Evolutionary conservation across 2,329 filamentous ascomycete genomes (phyloP), one percentile per base, ranked within the genome.

Genomic region (Lasiodiplodia hormozganensis): DNA sequence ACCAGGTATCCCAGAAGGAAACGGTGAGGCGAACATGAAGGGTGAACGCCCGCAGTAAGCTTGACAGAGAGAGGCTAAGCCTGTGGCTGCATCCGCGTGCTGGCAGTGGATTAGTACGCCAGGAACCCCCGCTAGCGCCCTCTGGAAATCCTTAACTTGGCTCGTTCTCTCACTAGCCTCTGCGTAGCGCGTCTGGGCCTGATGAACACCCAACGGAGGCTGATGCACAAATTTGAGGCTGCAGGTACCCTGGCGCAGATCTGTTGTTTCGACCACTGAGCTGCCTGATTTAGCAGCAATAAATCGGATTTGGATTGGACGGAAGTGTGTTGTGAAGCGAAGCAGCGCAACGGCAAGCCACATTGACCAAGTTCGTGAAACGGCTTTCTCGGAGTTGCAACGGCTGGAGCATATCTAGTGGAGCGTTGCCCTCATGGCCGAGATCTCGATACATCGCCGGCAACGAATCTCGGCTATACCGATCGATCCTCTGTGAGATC

Each of bases 1-100:
- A 65, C 31, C 51, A 52, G 21, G 34, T 12, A 56, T 56, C 49
- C 62, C 21, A 23, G 36, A 21, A 40, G 38, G 62, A 43, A 65
- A 65, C 34, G 36, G 62, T 56, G 38, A 65, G 62, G 62, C 62
- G 62, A 43, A n/a, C 34, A 49, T 49, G 58, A 28, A 51, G 38
- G 58, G n/a, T 25, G 18, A 49, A 10, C 34, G 23, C n/a, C 31
- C 10, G 38, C 21, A 14, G 38, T n/a, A 60, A 14, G 36, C 38
- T 43, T 40, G 16, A 47, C 38, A 36, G 23, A 60, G 56, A 60
- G 12, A 16, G 56, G 56, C 10, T 31, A 43, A 60, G 56, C 18
- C 10, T 16, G 52, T 16, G 14, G 52, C 52, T 16, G 36, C 34
- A 31, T 36, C 23, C 47, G 23, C n/a, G 60, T 52, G 60, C 25